Conservation (phyloP, 208 protist genomes). For the Trypanosoma brucei region DNA sequence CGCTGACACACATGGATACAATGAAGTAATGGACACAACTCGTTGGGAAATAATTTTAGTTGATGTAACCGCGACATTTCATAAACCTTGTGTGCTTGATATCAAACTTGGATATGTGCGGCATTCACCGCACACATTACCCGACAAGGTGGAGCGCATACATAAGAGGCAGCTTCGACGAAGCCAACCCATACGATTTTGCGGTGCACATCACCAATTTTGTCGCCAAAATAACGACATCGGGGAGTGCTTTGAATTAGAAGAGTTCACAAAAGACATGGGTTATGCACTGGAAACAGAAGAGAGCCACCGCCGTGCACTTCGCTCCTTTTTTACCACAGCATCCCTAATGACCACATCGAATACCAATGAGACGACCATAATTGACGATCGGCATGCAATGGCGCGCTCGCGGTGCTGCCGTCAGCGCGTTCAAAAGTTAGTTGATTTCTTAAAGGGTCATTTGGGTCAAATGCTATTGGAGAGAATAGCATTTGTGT, state of each 20-base stretch:
- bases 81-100: constrained; percentile 56
- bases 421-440: constrained; percentile 17
- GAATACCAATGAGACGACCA: not conserved
- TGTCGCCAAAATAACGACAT: not conserved
- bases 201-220: constrained; percentile 42
- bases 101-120: constrained; percentile 72
- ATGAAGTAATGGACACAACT: constrained; percentile 13
- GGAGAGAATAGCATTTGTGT: constrained; percentile 62
- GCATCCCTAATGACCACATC: constrained; percentile 9
- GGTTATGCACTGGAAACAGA: constrained; percentile 35
- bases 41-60: constrained; percentile 55
- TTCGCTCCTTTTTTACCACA: constrained; percentile 42
- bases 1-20: constrained; percentile 1
- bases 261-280: constrained; percentile 36
- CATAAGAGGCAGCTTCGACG: constrained; percentile 42
- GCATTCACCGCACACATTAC: constrained; percentile 57
- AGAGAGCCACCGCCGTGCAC: constrained; percentile 27
- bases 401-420: constrained; percentile 15
- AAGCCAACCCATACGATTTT: constrained; percentile 46
- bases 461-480: constrained; percentile 45
- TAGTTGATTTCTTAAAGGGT: constrained; percentile 53
- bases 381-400: constrained; percentile 2
- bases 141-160: constrained; percentile 47
- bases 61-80: constrained; percentile 46
- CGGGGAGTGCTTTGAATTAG: constrained; percentile 7